Conservation (phyloP, 768 basidiomycete genomes). For the Trametes sanguinea region DNA sequence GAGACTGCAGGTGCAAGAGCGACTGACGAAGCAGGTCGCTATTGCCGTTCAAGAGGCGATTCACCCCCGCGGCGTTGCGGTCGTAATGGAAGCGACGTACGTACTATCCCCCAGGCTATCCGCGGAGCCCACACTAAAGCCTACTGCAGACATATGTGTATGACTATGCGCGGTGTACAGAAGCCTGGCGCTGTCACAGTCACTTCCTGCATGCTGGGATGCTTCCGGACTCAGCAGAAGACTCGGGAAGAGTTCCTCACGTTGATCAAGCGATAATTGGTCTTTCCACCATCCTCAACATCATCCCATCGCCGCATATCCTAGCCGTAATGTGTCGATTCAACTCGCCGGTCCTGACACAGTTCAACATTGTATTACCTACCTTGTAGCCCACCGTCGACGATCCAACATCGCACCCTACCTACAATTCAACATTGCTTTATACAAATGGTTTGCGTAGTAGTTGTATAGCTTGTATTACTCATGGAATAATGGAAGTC, state of each 20-base stretch:
- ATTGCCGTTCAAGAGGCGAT: constrained; percentile 99
- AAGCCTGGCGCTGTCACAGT: constrained; percentile 95
- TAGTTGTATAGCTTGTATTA: constrained; percentile 14
- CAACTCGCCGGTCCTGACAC: constrained; percentile 44
- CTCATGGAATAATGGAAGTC: not conserved
- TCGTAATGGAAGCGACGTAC: constrained; percentile 94
- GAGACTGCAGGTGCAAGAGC: constrained; percentile 95
- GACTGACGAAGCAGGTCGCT: constrained; percentile 96
- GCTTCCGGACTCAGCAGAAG: constrained; percentile 98
- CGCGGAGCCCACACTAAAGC: constrained; percentile 17
- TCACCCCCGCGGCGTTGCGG: constrained; percentile 94
- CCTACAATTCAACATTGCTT: constrained; percentile 31
- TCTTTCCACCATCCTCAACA: not conserved
- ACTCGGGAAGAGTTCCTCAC: constrained; percentile 96
- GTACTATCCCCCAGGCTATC: constrained; percentile 40
- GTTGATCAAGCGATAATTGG: constrained; percentile 57
- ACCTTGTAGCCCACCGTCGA: constrained; percentile 13
- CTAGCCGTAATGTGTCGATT: constrained; percentile 38
- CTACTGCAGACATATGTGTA: constrained; percentile 84
- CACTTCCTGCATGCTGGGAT: constrained; percentile 97
- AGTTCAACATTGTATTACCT: constrained; percentile 28
- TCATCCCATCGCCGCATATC: not conserved
- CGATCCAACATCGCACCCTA: constrained; percentile 19
- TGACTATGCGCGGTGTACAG: constrained; percentile 99
- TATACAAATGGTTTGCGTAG: not conserved